Evolutionary conservation across 2,329 filamentous ascomycete species (phyloP), one percentile per base, ranked within the genome.

Genomic region (Xylaria hypoxylon): DNA sequence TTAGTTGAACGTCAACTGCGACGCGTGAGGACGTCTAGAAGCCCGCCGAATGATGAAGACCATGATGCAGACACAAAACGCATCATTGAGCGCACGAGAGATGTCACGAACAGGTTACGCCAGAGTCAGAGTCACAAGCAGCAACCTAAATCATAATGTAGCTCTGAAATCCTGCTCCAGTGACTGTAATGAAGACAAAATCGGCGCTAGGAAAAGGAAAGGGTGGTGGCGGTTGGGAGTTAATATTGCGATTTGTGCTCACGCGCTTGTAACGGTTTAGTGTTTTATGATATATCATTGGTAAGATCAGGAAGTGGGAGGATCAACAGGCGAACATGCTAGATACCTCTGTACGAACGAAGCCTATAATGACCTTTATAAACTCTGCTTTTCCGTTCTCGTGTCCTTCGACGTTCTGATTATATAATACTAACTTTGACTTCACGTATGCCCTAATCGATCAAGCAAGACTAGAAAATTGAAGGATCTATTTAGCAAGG

Each of bases 81-180:
- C 19, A 63, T 68, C 50, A 48, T 71, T 15, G 64, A 62, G 44
- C 64, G 59, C 5, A 67, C 68, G 26, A 51, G 68, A 35, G 66
- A 59, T 38, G 64, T 73, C 40, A 58, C 68, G 33, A 52, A 53
- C 26, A 62, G 64, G 50, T 28, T 72, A 48, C 59, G 62, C 35
- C 45, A 58, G n/a, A 65, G 61, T 11, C 55, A 44, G 62, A 53
- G 45, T 38, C 57, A 50, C 51, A 42, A 44, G 59, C 67, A 48
- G 19, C 42, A 28, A 38, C n/a, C 38, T 33, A 31, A 55, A 24
- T 33, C 45, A 55, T 62, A 60, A 45, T 10, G 24, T 19, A 19
- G 48, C 48, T 33, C 31, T 19, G 7, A 35, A 40, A 28, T 44
- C n/a, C 33, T 11, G 31, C 22, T 17, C 26, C 11, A 11, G 26